Base-by-base conservation (phyloP, 306 rosid species). In the Cyclanthera cordifolia region DNA sequence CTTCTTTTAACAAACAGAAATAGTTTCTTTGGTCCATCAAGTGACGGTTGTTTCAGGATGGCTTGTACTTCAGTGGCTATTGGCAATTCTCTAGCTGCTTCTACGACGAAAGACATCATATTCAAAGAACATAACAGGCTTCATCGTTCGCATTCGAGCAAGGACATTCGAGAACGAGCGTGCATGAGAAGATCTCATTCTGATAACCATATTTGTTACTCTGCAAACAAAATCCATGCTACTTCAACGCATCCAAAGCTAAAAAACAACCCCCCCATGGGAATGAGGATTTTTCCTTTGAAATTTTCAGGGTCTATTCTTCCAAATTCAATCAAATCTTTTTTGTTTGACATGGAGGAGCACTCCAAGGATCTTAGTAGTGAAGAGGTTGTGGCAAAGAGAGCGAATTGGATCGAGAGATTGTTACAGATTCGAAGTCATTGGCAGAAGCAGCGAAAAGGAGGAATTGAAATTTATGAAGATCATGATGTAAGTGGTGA, bases 351-450 rank as follows among this genome's bases (percentile, higher is more conserved):
- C 21, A 73, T 80, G 10, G 95, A 91, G 70, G 95, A 91, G 59
- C 84, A 82, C 28, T 73, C 86, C 45, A 79, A 74, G 82, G 84
- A 76, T 16, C 70, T 73, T 17, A 58, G 57, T 7, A 15, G 34
- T 37, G 75, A 60, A 70, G 96, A 69, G 32, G 86, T 81, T 27
- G 79, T 72, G 57, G 72, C 52, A 21, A 80, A 83, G 72, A 84
- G 93, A 80, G 83, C 90, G 25, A 93, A 87, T 53, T 90, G 98
- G 95, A 77, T 93, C 23, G 91, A 85, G 82, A 90, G 98, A 79
- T 85, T 89, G 55, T 23, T 87, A 87, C 89, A 93, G 69, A 80
- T 93, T 48, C 85, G 90, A 78, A 86, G 88, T 71, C 87, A 73
- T 39, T 93, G 98, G 98, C 80, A 78, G 71, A 75, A 73, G 77